Evolutionary conservation across 495 filamentous ascomycete genomes (phyloP).

Genomic region (Aspergillus homomorphus): DNA sequence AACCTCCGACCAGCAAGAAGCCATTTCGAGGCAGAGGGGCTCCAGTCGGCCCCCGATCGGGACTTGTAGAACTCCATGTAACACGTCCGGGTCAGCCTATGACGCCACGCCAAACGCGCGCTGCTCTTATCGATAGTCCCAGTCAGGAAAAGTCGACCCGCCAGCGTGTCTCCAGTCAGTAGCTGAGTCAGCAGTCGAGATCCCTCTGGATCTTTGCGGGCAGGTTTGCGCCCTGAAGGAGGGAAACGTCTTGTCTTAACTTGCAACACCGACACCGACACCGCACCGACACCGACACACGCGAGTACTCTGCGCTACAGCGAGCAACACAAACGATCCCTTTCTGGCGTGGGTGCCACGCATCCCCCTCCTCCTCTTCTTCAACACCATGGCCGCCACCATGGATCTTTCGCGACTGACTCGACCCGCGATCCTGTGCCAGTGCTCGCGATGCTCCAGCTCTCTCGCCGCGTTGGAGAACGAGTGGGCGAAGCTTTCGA

Average conservation of each 20-base stretch:
- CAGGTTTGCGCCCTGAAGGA: slow-evolving; percentile 6
- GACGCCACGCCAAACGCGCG: slow-evolving; percentile 15
- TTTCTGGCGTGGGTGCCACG: slow-evolving; percentile 4
- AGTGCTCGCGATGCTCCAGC: slow-evolving; percentile 45
- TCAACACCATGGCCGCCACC: slow-evolving; percentile 7
- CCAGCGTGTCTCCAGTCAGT: slow-evolving; percentile 15
- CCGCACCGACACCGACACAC: no score
- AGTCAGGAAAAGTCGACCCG: slow-evolving; percentile 15
- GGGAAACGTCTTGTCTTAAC: neutral
- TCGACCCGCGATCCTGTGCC: slow-evolving; percentile 40
- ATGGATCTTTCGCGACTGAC: slow-evolving; percentile 42
- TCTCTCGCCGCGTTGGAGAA: slow-evolving; percentile 48
- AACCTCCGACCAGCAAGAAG: neutral
- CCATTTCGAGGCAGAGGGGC: neutral
- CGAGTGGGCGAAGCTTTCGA: slow-evolving; percentile 46
- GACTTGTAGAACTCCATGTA: slow-evolving; percentile 1
- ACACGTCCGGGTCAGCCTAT: slow-evolving; percentile 1
- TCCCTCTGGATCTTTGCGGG: slow-evolving; percentile 25
- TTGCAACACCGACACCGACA: no score
- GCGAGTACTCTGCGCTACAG: neutral
- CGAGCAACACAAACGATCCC: neutral
- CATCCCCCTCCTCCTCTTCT: neutral
- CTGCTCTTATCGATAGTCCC: slow-evolving; percentile 18
- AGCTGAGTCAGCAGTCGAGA: slow-evolving; percentile 32
- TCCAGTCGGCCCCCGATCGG: neutral